phyloP scores from a whole-genome alignment of 2,329 filamentous ascomycete genomes.

The Colletotrichum gloeosporioides region DNA sequence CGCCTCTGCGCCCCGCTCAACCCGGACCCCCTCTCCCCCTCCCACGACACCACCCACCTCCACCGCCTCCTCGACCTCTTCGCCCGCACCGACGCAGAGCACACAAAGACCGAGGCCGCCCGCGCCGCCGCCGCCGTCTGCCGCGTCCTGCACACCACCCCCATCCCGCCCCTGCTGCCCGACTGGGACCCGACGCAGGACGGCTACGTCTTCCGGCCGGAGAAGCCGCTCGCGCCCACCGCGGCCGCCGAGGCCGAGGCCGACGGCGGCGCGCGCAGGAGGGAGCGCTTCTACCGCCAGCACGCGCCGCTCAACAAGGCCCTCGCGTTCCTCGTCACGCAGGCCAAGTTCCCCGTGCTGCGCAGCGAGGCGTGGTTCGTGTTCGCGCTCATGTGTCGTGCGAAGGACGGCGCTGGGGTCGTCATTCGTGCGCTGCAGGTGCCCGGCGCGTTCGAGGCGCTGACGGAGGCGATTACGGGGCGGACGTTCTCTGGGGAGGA shows the following conservation, averaged over 20 bases:
- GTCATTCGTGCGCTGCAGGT: conserved; percentile 49
- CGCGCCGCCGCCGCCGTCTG: conserved; percentile 59
- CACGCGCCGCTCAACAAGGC: conserved; percentile 46
- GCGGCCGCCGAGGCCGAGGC: conserved; percentile 5
- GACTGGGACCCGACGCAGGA: conserved; percentile 38
- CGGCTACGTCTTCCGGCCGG: conserved; percentile 24
- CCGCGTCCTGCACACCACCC: conserved; percentile 56
- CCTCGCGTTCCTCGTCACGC: conserved; percentile 58
- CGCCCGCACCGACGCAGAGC: conserved; percentile 45
- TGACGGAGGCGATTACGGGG: conserved; percentile 57
- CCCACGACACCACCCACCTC: conserved; percentile 35
- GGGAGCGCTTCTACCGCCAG: conserved; percentile 48
- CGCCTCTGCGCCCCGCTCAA: conserved; percentile 49
- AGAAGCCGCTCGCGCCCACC: conserved; percentile 5
- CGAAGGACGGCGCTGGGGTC: conserved; percentile 51
- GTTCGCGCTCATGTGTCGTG: conserved; percentile 64
- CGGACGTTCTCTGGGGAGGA: conserved; percentile 30
- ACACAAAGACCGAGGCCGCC: conserved; percentile 65
- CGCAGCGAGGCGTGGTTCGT: conserved; percentile 68
- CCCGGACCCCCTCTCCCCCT: conserved; percentile 30
- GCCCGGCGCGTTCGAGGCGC: conserved; percentile 43
- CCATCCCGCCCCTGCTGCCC: conserved; percentile 33
- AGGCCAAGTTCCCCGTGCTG: conserved; percentile 63
- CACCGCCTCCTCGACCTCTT: conserved; percentile 43
- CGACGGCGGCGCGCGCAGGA: conserved; percentile 24